A percentile compares a stretch with the other conserved stretches of the same genome.
These are phyloP conservation scores for Colletotrichum orchidophilum DNA, from an alignment of 2,329 filamentous ascomycete species.

Conservation along the genomic window DNA sequence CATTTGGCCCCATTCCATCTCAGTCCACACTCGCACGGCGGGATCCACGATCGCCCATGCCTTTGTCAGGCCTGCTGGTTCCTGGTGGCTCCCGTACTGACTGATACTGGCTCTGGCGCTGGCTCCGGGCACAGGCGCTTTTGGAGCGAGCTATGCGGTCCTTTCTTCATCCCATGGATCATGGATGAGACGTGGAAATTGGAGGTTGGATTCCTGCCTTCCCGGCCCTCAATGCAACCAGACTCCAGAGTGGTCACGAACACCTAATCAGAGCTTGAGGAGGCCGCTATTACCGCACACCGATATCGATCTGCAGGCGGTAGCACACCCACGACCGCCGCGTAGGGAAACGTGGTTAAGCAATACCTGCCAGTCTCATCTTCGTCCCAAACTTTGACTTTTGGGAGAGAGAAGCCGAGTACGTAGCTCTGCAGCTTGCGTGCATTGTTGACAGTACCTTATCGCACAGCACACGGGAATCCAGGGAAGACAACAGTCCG, in stretches of 20 bases:
- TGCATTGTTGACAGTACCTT: slow-evolving; percentile 30
- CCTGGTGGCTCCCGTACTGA: neutral
- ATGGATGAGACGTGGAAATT: slow-evolving; percentile 31
- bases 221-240: slow-evolving; percentile 7
- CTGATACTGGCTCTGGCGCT: neutral
- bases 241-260: neutral
- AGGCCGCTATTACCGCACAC: neutral
- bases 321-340: neutral
- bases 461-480: slow-evolving; percentile 1
- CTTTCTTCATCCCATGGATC: slow-evolving; percentile 21
- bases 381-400: slow-evolving; percentile 20
- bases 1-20: slow-evolving; percentile 12
- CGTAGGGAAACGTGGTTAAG: slow-evolving; percentile 1
- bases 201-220: slow-evolving; percentile 10
- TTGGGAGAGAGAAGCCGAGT: neutral
- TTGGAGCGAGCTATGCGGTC: too few relatives aligned
- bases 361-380: slow-evolving; percentile 18
- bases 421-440: slow-evolving; percentile 21
- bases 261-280: neutral
- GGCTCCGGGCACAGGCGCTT: neutral
- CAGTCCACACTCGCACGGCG: neutral
- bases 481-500: neutral
- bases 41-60: slow-evolving; percentile 6
- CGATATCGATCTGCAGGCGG: too few relatives aligned
- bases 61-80: neutral